Evolutionary conservation across 148 eudicot genomes (phyloP).

Genomic region (Dysphania ambrosioides): DNA sequence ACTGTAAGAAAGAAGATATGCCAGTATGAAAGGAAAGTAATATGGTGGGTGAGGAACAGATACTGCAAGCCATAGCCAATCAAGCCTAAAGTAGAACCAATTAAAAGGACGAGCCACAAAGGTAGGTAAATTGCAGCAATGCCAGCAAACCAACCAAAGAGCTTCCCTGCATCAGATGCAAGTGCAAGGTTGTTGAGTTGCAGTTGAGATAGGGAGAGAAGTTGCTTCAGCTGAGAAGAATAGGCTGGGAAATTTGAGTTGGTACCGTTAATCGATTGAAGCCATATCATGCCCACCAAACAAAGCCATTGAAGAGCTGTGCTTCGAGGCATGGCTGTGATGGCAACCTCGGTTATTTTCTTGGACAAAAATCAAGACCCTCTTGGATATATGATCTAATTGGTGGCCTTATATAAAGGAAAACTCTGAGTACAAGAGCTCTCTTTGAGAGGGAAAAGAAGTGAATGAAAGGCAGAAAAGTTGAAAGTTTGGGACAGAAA

Average conservation of each 20-base stretch:
- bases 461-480: background rate
- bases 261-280: conserved; percentile 84
- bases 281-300: conserved; percentile 70
- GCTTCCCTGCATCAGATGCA: conserved; percentile 91
- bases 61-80: conserved; percentile 74
- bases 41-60: conserved; percentile 43
- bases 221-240: conserved; percentile 70
- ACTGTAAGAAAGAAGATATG: conserved; percentile 55
- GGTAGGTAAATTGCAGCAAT: conserved; percentile 68
- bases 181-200: conserved; percentile 90
- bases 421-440: background rate
- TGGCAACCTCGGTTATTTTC: background rate
- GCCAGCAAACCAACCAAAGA: conserved; percentile 79
- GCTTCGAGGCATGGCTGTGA: conserved; percentile 15
- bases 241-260: conserved; percentile 85
- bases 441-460: conserved; percentile 8
- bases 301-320: conserved; percentile 65
- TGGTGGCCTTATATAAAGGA: background rate
- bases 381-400: background rate
- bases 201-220: conserved; percentile 69
- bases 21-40: conserved; percentile 39
- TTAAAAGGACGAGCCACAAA: conserved; percentile 58
- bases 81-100: conserved; percentile 65
- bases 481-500: conserved; percentile 11
- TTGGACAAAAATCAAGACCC: background rate